A percentile compares a stretch with the other conserved stretches of the same genome.
phyloP scores from a whole-genome alignment of 2,329 filamentous ascomycete genomes.

The Pestalotiopsis sp. region DNA sequence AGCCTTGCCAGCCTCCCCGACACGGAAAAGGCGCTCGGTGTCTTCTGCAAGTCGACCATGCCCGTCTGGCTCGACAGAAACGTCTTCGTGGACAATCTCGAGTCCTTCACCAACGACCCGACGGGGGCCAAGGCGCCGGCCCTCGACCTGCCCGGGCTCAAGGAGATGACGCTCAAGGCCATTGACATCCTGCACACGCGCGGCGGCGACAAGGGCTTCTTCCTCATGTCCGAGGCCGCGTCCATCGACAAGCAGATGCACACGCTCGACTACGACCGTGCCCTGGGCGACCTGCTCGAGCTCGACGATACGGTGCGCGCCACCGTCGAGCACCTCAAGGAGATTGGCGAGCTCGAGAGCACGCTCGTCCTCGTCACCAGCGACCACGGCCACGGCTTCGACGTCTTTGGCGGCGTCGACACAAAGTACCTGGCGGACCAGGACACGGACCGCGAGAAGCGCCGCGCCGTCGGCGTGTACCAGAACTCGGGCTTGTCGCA shows the following conservation, averaged over 20 bases:
- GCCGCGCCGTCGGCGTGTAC: constrained; percentile 75
- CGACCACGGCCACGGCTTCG: constrained; percentile 90
- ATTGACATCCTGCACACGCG: constrained; percentile 75
- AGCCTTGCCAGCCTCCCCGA: constrained; percentile 61
- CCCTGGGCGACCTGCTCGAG: constrained; percentile 82
- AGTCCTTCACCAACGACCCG: constrained; percentile 68
- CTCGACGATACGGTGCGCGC: constrained; percentile 82
- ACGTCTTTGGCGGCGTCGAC: constrained; percentile 81
- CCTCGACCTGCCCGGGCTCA: constrained; percentile 77
- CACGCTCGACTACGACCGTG: constrained; percentile 80
- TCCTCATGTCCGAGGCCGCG: constrained; percentile 86
- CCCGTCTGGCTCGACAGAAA: constrained; percentile 88
- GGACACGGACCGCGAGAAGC: constrained; percentile 70
- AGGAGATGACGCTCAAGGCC: constrained; percentile 89
- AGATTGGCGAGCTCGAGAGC: constrained; percentile 69
- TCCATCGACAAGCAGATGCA: constrained; percentile 94
- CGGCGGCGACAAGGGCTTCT: constrained; percentile 74
- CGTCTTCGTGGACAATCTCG: constrained; percentile 73
- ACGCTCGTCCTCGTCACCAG: constrained; percentile 81
- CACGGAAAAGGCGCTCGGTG: constrained; percentile 69
- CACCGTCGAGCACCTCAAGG: constrained; percentile 70
- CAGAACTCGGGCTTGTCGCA: constrained; percentile 73
- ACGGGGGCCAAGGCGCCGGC: constrained; percentile 66
- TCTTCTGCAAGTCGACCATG: constrained; percentile 76
- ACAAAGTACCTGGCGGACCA: constrained; percentile 75